These are phyloP conservation scores for Capsella rubella DNA, from an alignment of 441 rosid species.

Conservation along the genomic window DNA sequence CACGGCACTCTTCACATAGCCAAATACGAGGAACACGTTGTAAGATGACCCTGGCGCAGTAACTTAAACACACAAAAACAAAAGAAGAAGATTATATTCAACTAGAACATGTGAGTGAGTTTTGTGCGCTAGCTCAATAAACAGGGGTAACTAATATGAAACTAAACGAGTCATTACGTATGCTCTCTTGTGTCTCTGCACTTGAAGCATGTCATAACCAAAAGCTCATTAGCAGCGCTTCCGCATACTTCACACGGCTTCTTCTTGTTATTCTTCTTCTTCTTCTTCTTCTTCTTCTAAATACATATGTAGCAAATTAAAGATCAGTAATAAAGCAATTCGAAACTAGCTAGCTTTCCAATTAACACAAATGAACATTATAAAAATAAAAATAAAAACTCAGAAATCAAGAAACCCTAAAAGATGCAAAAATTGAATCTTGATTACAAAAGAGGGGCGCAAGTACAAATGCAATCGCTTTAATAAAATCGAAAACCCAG, in stretches of 20 bases:
- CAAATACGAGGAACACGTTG: not conserved
- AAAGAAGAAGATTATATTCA: not conserved
- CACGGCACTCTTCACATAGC: conserved; percentile 24
- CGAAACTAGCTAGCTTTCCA: not conserved
- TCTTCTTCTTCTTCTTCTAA: too few species aligned
- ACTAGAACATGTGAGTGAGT: not conserved
- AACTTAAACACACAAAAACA: conserved; percentile 10
- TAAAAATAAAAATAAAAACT: not conserved
- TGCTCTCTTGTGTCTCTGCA: conserved; percentile 22
- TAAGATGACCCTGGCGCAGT: not conserved
- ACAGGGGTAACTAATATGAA: not conserved
- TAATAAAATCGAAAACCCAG: not conserved
- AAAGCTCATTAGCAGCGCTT: not conserved
- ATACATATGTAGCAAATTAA: not conserved
- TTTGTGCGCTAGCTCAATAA: not conserved
- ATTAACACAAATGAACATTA: not conserved
- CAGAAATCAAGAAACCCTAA: conserved; percentile 6
- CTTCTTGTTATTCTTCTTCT: not conserved
- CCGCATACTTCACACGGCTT: conserved; percentile 23
- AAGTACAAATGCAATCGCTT: not conserved
- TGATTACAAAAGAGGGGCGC: not conserved
- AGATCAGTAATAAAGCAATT: not conserved
- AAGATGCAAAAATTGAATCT: not conserved
- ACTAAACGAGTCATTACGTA: not conserved
- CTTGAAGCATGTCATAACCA: not conserved